Evolutionary conservation across 768 basidiomycete genomes (phyloP).

Genomic region (Pulveroboletus sp.): DNA sequence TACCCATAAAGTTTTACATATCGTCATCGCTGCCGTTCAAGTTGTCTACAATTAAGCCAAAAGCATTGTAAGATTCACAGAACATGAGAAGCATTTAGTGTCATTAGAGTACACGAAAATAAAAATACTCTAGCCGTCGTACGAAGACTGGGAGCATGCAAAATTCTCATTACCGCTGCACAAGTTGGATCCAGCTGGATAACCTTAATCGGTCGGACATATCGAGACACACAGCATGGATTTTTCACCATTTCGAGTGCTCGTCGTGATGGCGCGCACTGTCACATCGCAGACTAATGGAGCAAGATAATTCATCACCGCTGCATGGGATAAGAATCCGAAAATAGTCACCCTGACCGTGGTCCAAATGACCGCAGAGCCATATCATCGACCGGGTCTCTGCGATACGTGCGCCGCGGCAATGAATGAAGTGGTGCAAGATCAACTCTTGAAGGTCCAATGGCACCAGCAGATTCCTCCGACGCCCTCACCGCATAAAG

Average conservation of each 20-base stretch:
- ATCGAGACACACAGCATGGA: neutral
- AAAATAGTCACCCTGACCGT: constrained; percentile 35
- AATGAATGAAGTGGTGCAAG: constrained; percentile 58
- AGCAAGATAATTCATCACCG: constrained; percentile 22
- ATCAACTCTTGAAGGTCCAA: constrained; percentile 34
- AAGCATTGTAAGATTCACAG: constrained; percentile 17
- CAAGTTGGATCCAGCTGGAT: neutral
- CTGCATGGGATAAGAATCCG: constrained; percentile 10
- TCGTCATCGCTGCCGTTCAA: constrained; percentile 11
- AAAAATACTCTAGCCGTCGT: neutral
- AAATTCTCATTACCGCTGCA: neutral
- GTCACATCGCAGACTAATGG: constrained; percentile 14
- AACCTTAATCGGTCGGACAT: neutral
- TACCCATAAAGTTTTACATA: constrained; percentile 12
- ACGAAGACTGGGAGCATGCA: neutral
- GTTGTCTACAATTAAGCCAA: constrained; percentile 22
- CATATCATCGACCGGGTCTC: constrained; percentile 60
- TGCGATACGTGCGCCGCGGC: constrained; percentile 53
- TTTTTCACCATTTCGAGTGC: constrained; percentile 5
- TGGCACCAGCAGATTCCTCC: constrained; percentile 16
- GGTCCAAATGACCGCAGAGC: constrained; percentile 48
- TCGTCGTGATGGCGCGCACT: constrained; percentile 5
- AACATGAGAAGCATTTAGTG: constrained; percentile 10
- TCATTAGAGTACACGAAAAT: constrained; percentile 15
- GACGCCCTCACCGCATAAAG: constrained; percentile 28